Base-by-base conservation (phyloP, 2,329 filamentous ascomycete genomes). In the Zopfia rhizophila region DNA sequence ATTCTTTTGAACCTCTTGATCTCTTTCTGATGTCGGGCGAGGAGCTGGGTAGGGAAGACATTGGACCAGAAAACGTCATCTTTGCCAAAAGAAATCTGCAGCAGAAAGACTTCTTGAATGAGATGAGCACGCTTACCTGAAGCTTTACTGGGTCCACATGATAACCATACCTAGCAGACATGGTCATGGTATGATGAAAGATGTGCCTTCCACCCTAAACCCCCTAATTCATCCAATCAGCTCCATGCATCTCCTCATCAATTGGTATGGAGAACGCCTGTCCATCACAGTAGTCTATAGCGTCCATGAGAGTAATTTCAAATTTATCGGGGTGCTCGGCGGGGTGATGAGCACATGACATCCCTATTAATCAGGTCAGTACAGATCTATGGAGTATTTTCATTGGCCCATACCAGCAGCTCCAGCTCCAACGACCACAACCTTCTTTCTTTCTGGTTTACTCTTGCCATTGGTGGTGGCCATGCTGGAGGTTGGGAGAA, bases 171-270 rank as follows among this genome's bases (percentile, higher is more conserved):
- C 79, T 74, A 4, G 77, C 73, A 58, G 87, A 87, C 77, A 85
- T 85, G 39, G 82, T 82, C 75, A 86, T 81, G 0, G 84, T 87
- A 59, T 87, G 84, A 60, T 86, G 83, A 69, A 87, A 87, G 53
- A 86, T 86, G 72, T 85, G 78, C 24, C 78, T 81, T 12, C 84
- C 84, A 21, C 84, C 84, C 58, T 87, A 84, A 1, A 87, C 83
- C 38, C 82, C 82, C 51, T 85, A 81, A 47, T 85, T 85, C 41
- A 85, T 69, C 82, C 80, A 84, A 56, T 73, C 76, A 17, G 82
- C 82, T 7, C 82, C 82, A 63, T 83, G 77, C 48, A 77, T 77
- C 38, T 78, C 67, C 45, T 81, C 78, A 62, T 85, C 78, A 14
- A 86, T 58, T 3, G 77, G 70, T 25, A 84, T 80, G 1, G 82